Evolutionary conservation across 2,329 filamentous ascomycete species (phyloP).

Genomic region (Pseudocercospora crystallina): DNA sequence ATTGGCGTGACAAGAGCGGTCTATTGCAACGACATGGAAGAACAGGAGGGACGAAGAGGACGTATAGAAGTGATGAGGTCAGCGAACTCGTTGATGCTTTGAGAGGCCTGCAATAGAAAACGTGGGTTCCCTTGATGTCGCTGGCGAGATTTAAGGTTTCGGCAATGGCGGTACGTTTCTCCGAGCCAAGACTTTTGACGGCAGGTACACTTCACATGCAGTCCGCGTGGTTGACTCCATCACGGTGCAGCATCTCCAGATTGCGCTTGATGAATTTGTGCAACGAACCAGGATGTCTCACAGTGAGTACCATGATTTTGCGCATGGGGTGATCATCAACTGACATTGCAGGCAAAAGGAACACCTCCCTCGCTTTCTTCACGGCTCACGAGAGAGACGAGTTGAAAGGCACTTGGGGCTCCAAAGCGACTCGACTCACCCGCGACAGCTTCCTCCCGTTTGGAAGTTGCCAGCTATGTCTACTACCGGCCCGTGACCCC

Average conservation of each 20-base stretch:
- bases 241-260: not conserved
- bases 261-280: not conserved
- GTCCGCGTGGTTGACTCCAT: not conserved
- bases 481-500: conserved; percentile 76
- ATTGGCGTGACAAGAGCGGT: conserved; percentile 27
- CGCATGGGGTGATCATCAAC: not conserved
- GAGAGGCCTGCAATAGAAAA: no score
- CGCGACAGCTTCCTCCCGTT: conserved; percentile 93
- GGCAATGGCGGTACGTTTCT: not conserved
- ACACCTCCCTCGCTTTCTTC: conserved; percentile 90
- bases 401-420: conserved; percentile 78
- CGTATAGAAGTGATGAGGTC: not conserved
- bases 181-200: not conserved
- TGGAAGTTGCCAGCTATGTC: conserved; percentile 82
- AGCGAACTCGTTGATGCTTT: no score
- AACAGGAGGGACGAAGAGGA: not conserved
- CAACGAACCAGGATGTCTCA: conserved; percentile 12
- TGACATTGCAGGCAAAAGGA: conserved; percentile 62
- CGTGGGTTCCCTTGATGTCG: not conserved
- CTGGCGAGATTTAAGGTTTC: not conserved
- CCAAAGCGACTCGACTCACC: conserved; percentile 76
- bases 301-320: conserved; percentile 5
- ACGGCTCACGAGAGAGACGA: conserved; percentile 85
- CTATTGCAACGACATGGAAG: conserved; percentile 4
- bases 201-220: no score